Evolutionary conservation across 164 flowering plant genomes (phyloP).

Genomic region (Nymphaea colorata): DNA sequence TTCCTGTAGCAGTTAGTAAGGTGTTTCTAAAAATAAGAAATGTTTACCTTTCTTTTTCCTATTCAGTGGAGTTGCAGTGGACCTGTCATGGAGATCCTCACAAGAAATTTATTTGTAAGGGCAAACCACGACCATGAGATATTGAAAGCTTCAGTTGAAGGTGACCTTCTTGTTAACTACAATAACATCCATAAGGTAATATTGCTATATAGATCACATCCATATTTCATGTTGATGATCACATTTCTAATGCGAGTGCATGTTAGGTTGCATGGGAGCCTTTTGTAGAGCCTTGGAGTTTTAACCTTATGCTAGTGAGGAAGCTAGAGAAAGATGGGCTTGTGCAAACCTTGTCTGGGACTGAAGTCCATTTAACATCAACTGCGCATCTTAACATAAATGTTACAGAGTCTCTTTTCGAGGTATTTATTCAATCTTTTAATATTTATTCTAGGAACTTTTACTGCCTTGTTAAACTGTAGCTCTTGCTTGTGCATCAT

Average conservation of each 20-base stretch:
- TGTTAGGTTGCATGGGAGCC: slow-evolving; percentile 92
- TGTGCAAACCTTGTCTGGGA: slow-evolving; percentile 26
- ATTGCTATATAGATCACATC: neutral
- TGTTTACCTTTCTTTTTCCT: slow-evolving; percentile 3
- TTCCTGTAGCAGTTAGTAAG: no score
- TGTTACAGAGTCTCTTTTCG: slow-evolving; percentile 64
- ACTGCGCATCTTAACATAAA: slow-evolving; percentile 58
- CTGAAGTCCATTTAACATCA: slow-evolving; percentile 49
- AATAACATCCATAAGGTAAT: slow-evolving; percentile 78
- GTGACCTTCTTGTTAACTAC: slow-evolving; percentile 68
- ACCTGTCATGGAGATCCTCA: slow-evolving; percentile 53
- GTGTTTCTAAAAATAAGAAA: no score
- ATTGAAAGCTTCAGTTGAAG: slow-evolving; percentile 24
- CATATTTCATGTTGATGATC: neutral
- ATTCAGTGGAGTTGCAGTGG: slow-evolving; percentile 68
- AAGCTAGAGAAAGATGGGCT: slow-evolving; percentile 30
- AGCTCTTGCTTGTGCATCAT: no score
- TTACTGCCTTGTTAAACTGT: no score
- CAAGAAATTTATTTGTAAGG: slow-evolving; percentile 28
- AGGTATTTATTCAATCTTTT: slow-evolving; percentile 37
- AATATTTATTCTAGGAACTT: no score
- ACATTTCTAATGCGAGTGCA: neutral
- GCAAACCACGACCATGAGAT: slow-evolving; percentile 15
- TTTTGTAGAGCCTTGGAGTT: slow-evolving; percentile 83
- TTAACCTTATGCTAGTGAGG: slow-evolving; percentile 36